These are phyloP conservation scores for Crithidia sp. DNA, from an alignment of 208 protist genomes.

Conservation along the genomic window DNA sequence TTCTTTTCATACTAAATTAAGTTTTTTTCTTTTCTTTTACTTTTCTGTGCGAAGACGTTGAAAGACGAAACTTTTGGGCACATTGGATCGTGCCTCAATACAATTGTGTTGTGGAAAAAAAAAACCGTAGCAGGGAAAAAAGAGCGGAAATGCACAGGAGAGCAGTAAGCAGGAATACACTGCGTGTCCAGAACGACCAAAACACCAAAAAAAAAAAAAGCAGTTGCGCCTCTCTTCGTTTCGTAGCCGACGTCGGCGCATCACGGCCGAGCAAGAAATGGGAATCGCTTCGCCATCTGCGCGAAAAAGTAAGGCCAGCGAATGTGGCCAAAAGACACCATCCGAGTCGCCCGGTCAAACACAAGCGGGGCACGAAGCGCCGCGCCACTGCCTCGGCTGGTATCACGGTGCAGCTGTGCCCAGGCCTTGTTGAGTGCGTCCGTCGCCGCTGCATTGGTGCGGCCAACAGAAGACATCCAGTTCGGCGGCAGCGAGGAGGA, in stretches of 20 bases:
- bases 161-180: too few species aligned
- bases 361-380: neutral
- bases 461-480: too few species aligned
- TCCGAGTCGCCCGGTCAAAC: neutral
- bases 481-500: neutral
- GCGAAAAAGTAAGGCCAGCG: constrained; percentile 12
- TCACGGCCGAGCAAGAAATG: too few species aligned
- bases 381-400: neutral
- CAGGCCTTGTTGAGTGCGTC: neutral
- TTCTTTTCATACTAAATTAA: too few species aligned
- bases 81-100: neutral
- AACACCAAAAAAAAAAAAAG: neutral
- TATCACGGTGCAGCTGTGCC: constrained; percentile 2
- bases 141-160: too few species aligned
- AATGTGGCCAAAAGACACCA: neutral
- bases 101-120: neutral
- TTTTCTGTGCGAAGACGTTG: too few species aligned
- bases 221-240: too few species aligned
- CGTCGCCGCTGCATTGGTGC: neutral
- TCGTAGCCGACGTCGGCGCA: too few species aligned
- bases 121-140: neutral
- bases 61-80: too few species aligned
- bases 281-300: too few species aligned
- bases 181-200: neutral
- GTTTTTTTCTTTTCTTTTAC: too few species aligned